Evolutionary conservation across 352 stramenopile species (phyloP).

Genomic region (Phytopythium montanum): DNA sequence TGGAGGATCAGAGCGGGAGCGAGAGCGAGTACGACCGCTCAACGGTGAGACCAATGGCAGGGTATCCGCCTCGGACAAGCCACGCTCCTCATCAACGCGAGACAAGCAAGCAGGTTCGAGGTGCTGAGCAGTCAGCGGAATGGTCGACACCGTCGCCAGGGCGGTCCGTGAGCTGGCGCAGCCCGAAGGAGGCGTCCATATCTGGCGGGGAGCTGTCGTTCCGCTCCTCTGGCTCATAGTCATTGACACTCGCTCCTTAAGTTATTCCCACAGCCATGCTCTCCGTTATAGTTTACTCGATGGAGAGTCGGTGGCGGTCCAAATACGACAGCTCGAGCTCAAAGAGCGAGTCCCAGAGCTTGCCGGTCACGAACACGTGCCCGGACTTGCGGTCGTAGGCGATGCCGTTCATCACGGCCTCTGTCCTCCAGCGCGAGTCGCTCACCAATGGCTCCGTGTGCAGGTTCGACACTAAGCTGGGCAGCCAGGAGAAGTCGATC

Average conservation of each 20-base stretch:
- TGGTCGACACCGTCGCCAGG: not conserved
- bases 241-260: not conserved
- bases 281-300: not conserved
- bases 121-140: not conserved
- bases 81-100: not conserved
- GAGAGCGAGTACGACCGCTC: not conserved
- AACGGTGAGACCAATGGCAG: not conserved
- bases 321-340: constrained; percentile 71
- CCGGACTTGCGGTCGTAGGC: constrained; percentile 58
- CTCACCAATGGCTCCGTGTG: constrained; percentile 41
- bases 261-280: not conserved
- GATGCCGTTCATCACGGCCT: constrained; percentile 90
- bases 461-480: constrained; percentile 56
- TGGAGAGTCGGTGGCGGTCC: constrained; percentile 11
- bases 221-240: constrained; percentile 1
- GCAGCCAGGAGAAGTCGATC: constrained; percentile 66
- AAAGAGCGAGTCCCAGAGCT: constrained; percentile 85
- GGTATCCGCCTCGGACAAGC: not conserved
- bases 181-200: constrained; percentile 3
- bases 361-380: constrained; percentile 76
- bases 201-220: constrained; percentile 6
- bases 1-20: constrained; percentile 8
- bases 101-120: constrained; percentile 3
- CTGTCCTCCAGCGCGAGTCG: constrained; percentile 25
- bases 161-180: not conserved